These are phyloP conservation scores for Paraleonurus japonicus DNA, from an alignment of 257 asterid species.

Conservation along the genomic window DNA sequence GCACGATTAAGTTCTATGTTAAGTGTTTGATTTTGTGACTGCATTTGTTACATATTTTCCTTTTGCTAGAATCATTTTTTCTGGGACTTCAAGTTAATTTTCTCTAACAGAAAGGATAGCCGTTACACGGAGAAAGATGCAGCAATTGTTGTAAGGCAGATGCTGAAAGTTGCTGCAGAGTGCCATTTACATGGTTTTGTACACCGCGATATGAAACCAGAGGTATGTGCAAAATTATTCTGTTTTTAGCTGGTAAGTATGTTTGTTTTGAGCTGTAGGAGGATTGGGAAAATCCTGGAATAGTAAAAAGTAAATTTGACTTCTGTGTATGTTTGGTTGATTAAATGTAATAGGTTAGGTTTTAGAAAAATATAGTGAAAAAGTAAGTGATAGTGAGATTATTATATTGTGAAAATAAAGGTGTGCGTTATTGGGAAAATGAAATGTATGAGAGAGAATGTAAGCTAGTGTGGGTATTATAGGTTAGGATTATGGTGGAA, in stretches of 20 bases:
- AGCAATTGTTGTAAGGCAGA: constrained; percentile 91
- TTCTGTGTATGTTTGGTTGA: too few relatives aligned
- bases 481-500: too few relatives aligned
- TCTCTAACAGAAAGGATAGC: constrained; percentile 83
- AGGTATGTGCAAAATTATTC: constrained; percentile 46
- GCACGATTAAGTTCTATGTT: constrained; percentile 16
- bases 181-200: constrained; percentile 98
- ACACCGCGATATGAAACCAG: constrained; percentile 99
- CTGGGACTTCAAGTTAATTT: constrained; percentile 28
- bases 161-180: constrained; percentile 98
- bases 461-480: too few relatives aligned
- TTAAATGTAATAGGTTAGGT: too few relatives aligned
- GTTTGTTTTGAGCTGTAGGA: too few relatives aligned
- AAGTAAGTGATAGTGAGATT: too few relatives aligned
- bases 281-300: too few relatives aligned
- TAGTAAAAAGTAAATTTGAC: too few relatives aligned
- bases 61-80: constrained; percentile 17
- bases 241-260: background rate
- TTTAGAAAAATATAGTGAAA: too few relatives aligned
- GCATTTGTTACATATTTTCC: constrained; percentile 8
- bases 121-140: constrained; percentile 99
- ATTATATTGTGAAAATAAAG: too few relatives aligned
- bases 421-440: too few relatives aligned
- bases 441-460: too few relatives aligned
- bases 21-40: constrained; percentile 1